Evolutionary conservation across 345 rosid species (phyloP).

Genomic region (Syzygium oleosum): DNA sequence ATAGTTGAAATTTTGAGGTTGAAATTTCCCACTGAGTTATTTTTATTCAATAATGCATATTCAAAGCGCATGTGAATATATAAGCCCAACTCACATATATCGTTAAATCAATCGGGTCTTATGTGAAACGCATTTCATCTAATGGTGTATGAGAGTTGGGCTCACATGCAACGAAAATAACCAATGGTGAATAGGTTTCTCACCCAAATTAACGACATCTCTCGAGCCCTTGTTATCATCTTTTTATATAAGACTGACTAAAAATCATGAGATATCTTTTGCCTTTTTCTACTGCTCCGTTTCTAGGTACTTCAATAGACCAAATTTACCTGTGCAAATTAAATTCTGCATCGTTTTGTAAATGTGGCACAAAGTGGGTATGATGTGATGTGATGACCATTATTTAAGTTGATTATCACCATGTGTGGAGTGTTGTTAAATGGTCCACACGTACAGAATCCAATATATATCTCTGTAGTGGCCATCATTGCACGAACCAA

Average conservation of each 20-base stretch:
- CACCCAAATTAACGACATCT: not conserved
- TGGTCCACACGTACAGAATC: not conserved
- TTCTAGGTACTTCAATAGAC: not conserved
- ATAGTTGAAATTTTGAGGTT: not conserved
- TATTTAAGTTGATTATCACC: not conserved
- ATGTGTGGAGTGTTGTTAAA: not conserved
- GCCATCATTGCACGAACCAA: too few species aligned
- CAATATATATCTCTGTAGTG: too few species aligned
- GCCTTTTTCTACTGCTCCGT: not conserved
- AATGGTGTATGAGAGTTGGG: too few species aligned
- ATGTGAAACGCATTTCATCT: not conserved
- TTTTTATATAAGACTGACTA: not conserved
- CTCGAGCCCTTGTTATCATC: not conserved
- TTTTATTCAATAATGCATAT: not conserved
- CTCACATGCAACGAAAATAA: not conserved
- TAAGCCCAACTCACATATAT: not conserved
- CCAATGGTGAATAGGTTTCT: not conserved
- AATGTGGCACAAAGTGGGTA: not conserved
- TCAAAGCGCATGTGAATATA: not conserved
- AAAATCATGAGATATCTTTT: not conserved
- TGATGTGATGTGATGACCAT: not conserved
- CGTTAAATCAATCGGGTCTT: not conserved
- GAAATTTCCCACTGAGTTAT: not conserved
- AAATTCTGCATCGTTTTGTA: too few species aligned
- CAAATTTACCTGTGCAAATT: not conserved